A percentile compares a stretch with the other conserved stretches of the same genome.
These are phyloP conservation scores for Solioccasus polychromus DNA, from an alignment of 768 basidiomycete genomes.

Conservation along the genomic window DNA sequence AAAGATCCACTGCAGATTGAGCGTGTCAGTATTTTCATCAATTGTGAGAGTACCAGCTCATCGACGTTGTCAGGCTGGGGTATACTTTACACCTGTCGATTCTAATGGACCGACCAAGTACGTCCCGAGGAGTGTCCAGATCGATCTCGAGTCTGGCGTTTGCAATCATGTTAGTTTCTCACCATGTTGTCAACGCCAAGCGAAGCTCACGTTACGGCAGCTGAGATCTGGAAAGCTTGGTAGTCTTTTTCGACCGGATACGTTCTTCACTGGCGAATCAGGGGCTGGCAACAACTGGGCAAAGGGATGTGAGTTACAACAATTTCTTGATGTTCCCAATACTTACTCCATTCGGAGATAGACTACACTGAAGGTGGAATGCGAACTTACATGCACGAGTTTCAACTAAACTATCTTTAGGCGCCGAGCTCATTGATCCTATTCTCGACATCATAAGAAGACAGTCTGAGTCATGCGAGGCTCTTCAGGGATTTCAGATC, in stretches of 20 bases:
- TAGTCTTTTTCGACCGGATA: conserved; percentile 82
- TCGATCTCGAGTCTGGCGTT: conserved; percentile 89
- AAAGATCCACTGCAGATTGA: conserved; percentile 71
- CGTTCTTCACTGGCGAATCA: conserved; percentile 61
- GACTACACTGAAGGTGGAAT: conserved; percentile 82
- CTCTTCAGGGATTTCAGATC: conserved; percentile 88
- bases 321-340: conserved; percentile 2
- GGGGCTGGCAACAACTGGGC: conserved; percentile 94
- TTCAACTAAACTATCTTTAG: conserved; percentile 34
- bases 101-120: conserved; percentile 58
- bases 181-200: not conserved
- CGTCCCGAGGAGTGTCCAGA: conserved; percentile 85
- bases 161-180: conserved; percentile 64
- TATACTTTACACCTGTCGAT: conserved; percentile 78
- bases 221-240: conserved; percentile 70
- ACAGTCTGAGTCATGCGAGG: conserved; percentile 80
- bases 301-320: conserved; percentile 72
- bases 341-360: conserved; percentile 32
- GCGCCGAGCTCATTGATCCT: conserved; percentile 88
- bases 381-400: not conserved
- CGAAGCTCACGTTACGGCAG: conserved; percentile 32
- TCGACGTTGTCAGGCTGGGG: conserved; percentile 53
- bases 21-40: conserved; percentile 47
- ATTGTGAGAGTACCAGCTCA: not conserved
- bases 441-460: conserved; percentile 77